These are phyloP conservation scores for Pestalotiopsis sp. DNA, from an alignment of 2,329 filamentous ascomycete species.

Conservation along the genomic window DNA sequence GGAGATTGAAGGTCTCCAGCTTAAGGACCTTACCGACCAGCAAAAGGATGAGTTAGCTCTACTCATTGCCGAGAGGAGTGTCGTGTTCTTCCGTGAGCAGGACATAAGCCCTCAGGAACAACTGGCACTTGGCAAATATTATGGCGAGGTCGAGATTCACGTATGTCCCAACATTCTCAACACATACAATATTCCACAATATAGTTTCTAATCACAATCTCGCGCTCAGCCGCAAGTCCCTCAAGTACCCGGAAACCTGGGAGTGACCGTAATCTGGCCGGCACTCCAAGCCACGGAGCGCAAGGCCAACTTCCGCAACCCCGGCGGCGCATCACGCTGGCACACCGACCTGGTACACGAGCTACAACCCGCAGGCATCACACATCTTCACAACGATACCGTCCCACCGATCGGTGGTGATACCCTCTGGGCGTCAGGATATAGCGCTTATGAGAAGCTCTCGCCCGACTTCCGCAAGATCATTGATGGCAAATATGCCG, in stretches of 20 bases:
- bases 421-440: slow-evolving; percentile 73
- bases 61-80: slow-evolving; percentile 64
- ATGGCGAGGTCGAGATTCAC: slow-evolving; percentile 69
- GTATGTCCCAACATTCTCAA: slow-evolving; percentile 42
- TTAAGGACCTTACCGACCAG: slow-evolving; percentile 61
- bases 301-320: slow-evolving; percentile 64
- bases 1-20: slow-evolving; percentile 64
- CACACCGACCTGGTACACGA: slow-evolving; percentile 75
- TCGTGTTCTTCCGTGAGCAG: slow-evolving; percentile 70
- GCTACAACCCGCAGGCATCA: slow-evolving; percentile 69
- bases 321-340: slow-evolving; percentile 70
- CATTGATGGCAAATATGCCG: slow-evolving; percentile 67
- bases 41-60: slow-evolving; percentile 65
- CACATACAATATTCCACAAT: background rate
- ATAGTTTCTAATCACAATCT: background rate
- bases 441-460: slow-evolving; percentile 73
- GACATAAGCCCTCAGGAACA: slow-evolving; percentile 65
- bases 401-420: slow-evolving; percentile 68
- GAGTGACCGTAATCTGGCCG: slow-evolving; percentile 72
- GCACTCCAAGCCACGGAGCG: slow-evolving; percentile 65
- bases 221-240: slow-evolving; percentile 65
- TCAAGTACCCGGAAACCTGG: slow-evolving; percentile 68
- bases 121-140: slow-evolving; percentile 63
- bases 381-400: slow-evolving; percentile 71
- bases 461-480: slow-evolving; percentile 71